Conservation (phyloP, 306 rosid species). For the Dalbergia cultrata region DNA sequence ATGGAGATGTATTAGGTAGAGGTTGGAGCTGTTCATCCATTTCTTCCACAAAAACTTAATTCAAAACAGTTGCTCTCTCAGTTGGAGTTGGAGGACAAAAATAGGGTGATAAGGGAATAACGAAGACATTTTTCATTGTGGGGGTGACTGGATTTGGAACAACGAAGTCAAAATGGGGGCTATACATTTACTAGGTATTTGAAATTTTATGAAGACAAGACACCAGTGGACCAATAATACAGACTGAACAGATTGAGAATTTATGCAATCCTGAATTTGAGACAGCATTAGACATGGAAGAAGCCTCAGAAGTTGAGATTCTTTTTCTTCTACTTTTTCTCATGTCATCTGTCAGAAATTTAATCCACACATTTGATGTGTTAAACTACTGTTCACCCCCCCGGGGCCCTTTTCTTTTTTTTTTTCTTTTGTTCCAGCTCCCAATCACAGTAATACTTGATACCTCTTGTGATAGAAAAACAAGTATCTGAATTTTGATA, state of each 20-base stretch:
- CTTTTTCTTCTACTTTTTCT: not conserved
- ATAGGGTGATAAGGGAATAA: not conserved
- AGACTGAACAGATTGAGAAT: not conserved
- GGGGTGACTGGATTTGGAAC: not conserved
- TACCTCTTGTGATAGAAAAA: not conserved
- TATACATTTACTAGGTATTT: not conserved
- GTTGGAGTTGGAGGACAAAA: not conserved
- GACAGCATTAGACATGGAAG: not conserved
- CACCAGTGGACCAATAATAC: not conserved
- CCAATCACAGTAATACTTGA: not conserved
- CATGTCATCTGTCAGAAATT: not conserved
- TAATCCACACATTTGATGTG: not conserved
- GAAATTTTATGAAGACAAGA: constrained; percentile 13
- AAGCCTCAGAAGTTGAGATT: not conserved
- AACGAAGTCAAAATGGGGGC: not conserved
- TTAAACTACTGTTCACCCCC: not conserved
- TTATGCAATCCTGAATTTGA: not conserved
- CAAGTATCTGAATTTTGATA: constrained; percentile 9
- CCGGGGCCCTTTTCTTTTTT: too few relatives aligned
- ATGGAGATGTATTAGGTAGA: not conserved
- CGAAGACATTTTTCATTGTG: not conserved
- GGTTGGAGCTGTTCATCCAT: not conserved
- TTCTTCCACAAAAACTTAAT: not conserved
- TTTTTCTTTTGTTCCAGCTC: not conserved
- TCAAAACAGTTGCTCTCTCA: constrained; percentile 2